Evolutionary conservation across 192 early-diverging fungal species (phyloP), one percentile per base, ranked within the genome.

Genomic region (Backusella morwellensis): DNA sequence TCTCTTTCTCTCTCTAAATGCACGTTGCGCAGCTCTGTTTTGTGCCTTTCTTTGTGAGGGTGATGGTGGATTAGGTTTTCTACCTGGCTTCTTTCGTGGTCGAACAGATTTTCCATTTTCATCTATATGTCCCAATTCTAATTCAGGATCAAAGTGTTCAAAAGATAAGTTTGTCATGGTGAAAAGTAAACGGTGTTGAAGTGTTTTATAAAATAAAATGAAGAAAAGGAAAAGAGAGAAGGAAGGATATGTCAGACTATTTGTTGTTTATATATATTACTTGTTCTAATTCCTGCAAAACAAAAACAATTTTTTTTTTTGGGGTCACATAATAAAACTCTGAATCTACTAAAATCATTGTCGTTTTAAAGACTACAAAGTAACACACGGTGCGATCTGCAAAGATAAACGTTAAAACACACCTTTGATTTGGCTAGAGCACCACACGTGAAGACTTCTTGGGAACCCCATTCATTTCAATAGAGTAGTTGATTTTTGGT

Each of bases 21-120:
- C 95, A 6, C 95, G 87, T 84, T 97, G 95, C 0, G 95, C 95
- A 5, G 94, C 94, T 26, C 95, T 86, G 78, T 97, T 97, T 82
- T 97, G 95, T 12, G 91, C 94, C 35, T 90, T 90, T 2, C 88
- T 71, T 67, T 86, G 81, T 8, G 87, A 85, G 36, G 88, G 88
- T 1, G 87, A 88, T 21, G 88, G 85, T 23, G 88, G 88, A 44
- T 90, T 90, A 42, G 88, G 88, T 52, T 90, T 90, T 1, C 88
- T 77, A 5, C 88, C 88, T 8, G 88, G 88, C 71, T 88, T 90
- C 70, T 90, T 90, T 0, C 84, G 78, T 63, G 84, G 82, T 66
- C 81, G 83, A 21, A 77, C 63, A 35, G 88, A 83, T 40, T 63
- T 68, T 23, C 77, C 81, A 73, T 82, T 75, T 40, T 54, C 36